These are phyloP conservation scores for Akanthomyces muscarius DNA, from an alignment of 2,329 filamentous ascomycete genomes.

Conservation along the genomic window DNA sequence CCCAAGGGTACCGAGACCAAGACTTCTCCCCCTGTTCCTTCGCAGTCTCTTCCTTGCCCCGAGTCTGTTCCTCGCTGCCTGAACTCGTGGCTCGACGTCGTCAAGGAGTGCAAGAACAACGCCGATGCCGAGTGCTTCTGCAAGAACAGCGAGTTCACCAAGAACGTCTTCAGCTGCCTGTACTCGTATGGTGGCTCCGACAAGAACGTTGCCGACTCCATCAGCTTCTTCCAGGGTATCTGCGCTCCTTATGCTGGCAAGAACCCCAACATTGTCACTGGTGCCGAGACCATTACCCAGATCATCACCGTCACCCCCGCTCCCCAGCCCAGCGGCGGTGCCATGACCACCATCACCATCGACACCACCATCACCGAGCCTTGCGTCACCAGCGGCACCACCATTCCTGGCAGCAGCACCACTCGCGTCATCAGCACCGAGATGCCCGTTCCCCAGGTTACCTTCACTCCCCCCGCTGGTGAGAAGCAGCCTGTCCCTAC, in stretches of 20 bases:
- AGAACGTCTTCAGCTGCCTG: slow-evolving; percentile 79
- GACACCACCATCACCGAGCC: slow-evolving; percentile 46
- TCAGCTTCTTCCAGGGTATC: slow-evolving; percentile 86
- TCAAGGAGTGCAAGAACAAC: slow-evolving; percentile 73
- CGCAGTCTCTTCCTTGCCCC: slow-evolving; percentile 52
- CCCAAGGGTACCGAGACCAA: slow-evolving; percentile 33
- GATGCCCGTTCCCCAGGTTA: slow-evolving; percentile 51
- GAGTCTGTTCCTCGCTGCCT: slow-evolving; percentile 79
- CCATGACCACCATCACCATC: slow-evolving; percentile 50
- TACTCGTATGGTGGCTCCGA: slow-evolving; percentile 57
- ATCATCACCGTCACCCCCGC: slow-evolving; percentile 53
- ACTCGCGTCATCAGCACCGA: slow-evolving; percentile 49
- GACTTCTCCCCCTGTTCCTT: slow-evolving; percentile 22
- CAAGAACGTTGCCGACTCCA: slow-evolving; percentile 63
- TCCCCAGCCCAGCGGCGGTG: slow-evolving; percentile 42
- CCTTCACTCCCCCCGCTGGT: slow-evolving; percentile 38
- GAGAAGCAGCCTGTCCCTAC: slow-evolving; percentile 16
- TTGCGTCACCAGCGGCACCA: slow-evolving; percentile 45
- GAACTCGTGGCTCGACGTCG: slow-evolving; percentile 79
- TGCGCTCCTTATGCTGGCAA: slow-evolving; percentile 69
- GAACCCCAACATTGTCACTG: slow-evolving; percentile 85
- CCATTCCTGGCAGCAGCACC: slow-evolving; percentile 41
- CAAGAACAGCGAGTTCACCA: slow-evolving; percentile 70
- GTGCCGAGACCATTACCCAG: slow-evolving; percentile 60
- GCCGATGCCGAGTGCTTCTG: slow-evolving; percentile 83